Percentiles rank a stretch among this genome's conserved stretches.
phyloP scores from a whole-genome alignment of 768 basidiomycete genomes.

The Termitomyces sp. region DNA sequence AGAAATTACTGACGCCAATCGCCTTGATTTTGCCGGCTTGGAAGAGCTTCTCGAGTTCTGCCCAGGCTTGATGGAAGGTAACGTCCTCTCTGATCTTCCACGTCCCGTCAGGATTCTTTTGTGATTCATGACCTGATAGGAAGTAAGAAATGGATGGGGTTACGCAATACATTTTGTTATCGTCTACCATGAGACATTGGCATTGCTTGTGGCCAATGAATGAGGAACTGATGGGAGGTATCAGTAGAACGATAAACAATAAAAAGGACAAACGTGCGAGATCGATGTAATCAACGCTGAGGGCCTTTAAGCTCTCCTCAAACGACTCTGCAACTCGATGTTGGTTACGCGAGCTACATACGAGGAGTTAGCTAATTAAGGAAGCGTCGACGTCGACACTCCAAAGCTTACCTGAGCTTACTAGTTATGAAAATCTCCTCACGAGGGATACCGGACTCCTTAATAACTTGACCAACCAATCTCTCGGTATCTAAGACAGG shows the following conservation, averaged over 20 bases:
- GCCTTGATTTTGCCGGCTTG: slow-evolving; percentile 41
- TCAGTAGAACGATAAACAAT: not conserved
- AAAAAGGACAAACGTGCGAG: slow-evolving; percentile 21
- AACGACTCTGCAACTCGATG: slow-evolving; percentile 33
- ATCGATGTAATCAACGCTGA: slow-evolving; percentile 45
- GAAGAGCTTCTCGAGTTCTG: slow-evolving; percentile 44
- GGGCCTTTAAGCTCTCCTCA: slow-evolving; percentile 32
- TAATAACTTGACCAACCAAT: slow-evolving; percentile 38
- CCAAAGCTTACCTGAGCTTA: slow-evolving; percentile 33
- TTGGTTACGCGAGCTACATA: slow-evolving; percentile 21
- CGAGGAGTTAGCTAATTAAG: not conserved
- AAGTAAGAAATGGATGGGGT: not conserved
- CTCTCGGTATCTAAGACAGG: slow-evolving; percentile 29
- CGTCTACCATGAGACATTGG: slow-evolving; percentile 25
- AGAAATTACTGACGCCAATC: slow-evolving; percentile 60
- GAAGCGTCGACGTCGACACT: not conserved
- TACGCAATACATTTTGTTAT: not conserved
- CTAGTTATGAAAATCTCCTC: slow-evolving; percentile 46
- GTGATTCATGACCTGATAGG: not conserved
- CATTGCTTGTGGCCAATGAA: slow-evolving; percentile 45
- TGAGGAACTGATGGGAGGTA: slow-evolving; percentile 32
- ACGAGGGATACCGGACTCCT: slow-evolving; percentile 42
- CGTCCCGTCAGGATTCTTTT: slow-evolving; percentile 29
- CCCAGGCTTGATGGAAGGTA: slow-evolving; percentile 42
- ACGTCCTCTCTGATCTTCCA: slow-evolving; percentile 24